Evolutionary conservation across 805 yeast species (phyloP).

Genomic region (Dipodascus geniculatus): DNA sequence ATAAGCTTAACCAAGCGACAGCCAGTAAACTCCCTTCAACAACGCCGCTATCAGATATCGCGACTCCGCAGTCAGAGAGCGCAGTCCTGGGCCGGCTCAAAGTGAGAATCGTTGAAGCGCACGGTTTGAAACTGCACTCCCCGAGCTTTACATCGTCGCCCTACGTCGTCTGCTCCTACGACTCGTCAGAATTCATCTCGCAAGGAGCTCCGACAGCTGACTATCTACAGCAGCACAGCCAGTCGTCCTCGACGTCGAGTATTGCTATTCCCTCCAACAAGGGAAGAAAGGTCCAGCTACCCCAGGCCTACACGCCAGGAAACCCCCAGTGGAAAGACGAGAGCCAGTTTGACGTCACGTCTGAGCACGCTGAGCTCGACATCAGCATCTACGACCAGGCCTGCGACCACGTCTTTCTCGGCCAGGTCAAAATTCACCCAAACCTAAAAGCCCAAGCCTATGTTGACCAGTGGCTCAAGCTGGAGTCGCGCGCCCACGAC

Average conservation of each 20-base stretch:
- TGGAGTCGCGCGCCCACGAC: constrained; percentile 62
- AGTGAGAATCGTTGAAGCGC: constrained; percentile 73
- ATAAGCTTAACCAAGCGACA: not conserved
- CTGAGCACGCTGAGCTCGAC: constrained; percentile 66
- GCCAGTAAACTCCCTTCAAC: not conserved
- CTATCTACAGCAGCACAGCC: constrained; percentile 3
- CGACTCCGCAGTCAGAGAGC: constrained; percentile 1
- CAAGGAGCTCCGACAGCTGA: constrained; percentile 45
- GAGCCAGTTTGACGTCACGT: constrained; percentile 79
- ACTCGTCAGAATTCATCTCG: constrained; percentile 81
- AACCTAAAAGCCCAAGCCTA: constrained; percentile 24
- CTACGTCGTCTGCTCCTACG: constrained; percentile 81
- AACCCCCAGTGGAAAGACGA: constrained; percentile 89
- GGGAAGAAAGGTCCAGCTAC: constrained; percentile 2
- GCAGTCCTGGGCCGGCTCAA: constrained; percentile 50
- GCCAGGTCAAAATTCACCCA: constrained; percentile 70
- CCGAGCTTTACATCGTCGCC: constrained; percentile 50
- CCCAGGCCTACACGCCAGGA: constrained; percentile 18
- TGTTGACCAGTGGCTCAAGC: constrained; percentile 59
- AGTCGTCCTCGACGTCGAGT: constrained; percentile 18
- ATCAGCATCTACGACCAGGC: constrained; percentile 85
- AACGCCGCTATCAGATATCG: not conserved
- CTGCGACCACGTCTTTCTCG: constrained; percentile 72
- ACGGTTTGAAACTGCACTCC: constrained; percentile 45
- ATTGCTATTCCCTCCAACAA: constrained; percentile 28